Percentiles rank a stretch among this genome's conserved stretches.
phyloP scores from a whole-genome alignment of 2,329 filamentous ascomycete genomes.

The Arthroderma sp. region DNA sequence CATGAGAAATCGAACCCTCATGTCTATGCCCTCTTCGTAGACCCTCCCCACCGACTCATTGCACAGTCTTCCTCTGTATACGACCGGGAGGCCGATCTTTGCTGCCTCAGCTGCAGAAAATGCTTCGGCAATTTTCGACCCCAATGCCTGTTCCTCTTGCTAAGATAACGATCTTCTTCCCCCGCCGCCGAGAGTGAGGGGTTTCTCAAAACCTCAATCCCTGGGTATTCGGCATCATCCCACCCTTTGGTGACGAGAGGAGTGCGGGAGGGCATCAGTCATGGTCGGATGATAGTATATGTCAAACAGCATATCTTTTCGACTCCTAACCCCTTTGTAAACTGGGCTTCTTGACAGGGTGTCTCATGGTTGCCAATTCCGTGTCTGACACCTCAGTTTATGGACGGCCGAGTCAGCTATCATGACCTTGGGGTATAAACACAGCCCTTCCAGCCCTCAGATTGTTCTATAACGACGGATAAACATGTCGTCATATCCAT shows the following conservation, averaged over 20 bases:
- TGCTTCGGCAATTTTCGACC: background rate
- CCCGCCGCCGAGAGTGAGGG: background rate
- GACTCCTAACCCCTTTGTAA: background rate
- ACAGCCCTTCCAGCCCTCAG: background rate
- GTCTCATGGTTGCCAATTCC: background rate
- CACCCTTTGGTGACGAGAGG: background rate
- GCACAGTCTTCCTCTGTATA: background rate
- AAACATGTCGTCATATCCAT: conserved; percentile 1
- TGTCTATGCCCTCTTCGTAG: too few relatives aligned
- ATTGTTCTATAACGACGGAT: background rate
- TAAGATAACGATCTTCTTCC: background rate
- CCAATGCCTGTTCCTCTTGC: background rate
- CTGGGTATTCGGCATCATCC: background rate
- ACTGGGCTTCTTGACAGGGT: background rate
- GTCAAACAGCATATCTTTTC: background rate
- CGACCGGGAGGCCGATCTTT: too few relatives aligned
- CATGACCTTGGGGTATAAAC: background rate
- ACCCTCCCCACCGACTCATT: background rate
- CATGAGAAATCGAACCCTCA: too few relatives aligned
- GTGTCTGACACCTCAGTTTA: background rate
- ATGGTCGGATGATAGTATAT: background rate
- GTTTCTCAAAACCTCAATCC: background rate
- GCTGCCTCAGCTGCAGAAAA: background rate
- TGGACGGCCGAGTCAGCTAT: background rate
- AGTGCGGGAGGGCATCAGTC: background rate